Base-by-base conservation (phyloP, 805 yeast genomes). In the Candida silvicultrix region DNA sequence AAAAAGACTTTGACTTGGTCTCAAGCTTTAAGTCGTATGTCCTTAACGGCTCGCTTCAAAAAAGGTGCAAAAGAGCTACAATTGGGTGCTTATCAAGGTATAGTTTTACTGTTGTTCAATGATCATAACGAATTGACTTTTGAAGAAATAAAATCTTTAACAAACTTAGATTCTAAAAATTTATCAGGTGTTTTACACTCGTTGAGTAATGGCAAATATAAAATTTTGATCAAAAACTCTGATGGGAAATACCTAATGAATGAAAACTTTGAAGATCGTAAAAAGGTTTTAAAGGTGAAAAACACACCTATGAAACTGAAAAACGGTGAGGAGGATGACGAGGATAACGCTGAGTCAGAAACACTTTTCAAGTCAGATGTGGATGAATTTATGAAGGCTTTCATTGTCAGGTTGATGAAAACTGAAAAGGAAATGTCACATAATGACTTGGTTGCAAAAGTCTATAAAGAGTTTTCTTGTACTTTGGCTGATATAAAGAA, bases 131-230 rank as follows among this genome's bases (percentile, higher is more conserved):
- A 43, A 4, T 20, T 55, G 20, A 40, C 55, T 2, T 55, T 44
- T 35, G 45, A 46, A 7, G 47, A 56, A 14, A 43, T 54, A 2
- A 50, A 45, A 29, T 12, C 10, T n/a, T 18, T 20, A 7, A 45
- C 54, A 3, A 46, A 41, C 6, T 40, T 59, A 40, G 56, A 54
- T n/a, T 41, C 53, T 2, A 45, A 28, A 28, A 44, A 44, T 4
- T 35, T 58, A 3, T 46, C 54, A 3, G 44, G 57, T 38, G 48
- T 49, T 0, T 36, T 58, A n/a, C 51, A 56, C 41, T 60, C 64
- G 0, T 44, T 60, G n/a, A 51, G 54, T 2, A 48, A 43, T 12
- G 58, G 57, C 6, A 56, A 49, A 42, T 49, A 50, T 38, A 53
- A 51, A 25, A 42, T 59, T 3, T 32, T 59, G 39, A n/a, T 40